Evolutionary conservation across 176 grass and related monocot species (phyloP).

Genomic region (Carex scoparia): DNA sequence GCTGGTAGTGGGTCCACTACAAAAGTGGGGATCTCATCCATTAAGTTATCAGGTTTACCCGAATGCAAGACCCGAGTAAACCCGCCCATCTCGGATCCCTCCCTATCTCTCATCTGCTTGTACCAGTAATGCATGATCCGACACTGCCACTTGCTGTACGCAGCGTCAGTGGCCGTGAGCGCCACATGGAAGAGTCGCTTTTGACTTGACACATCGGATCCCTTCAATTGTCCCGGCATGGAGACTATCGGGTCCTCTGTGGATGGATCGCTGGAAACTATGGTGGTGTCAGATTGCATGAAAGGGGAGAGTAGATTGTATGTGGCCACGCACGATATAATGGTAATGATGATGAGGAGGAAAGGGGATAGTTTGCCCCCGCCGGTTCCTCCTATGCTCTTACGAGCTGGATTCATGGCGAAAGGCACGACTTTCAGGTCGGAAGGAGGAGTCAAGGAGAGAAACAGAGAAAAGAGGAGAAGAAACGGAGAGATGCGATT

Average conservation of each 20-base stretch:
- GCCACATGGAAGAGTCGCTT: slow-evolving; percentile 77
- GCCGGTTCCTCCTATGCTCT: slow-evolving; percentile 44
- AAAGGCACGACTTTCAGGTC: not conserved
- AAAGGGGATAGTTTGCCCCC: slow-evolving; percentile 43
- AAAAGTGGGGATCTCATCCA: slow-evolving; percentile 89
- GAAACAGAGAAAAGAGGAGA: not conserved
- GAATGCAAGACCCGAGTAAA: slow-evolving; percentile 96
- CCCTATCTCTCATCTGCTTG: slow-evolving; percentile 51
- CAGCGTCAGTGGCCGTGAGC: slow-evolving; percentile 78
- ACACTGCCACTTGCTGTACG: slow-evolving; percentile 97
- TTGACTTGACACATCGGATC: slow-evolving; percentile 22
- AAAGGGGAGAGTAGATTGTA: slow-evolving; percentile 74
- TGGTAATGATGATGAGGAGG: slow-evolving; percentile 39
- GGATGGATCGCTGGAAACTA: slow-evolving; percentile 22
- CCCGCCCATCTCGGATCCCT: slow-evolving; percentile 84
- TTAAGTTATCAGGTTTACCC: slow-evolving; percentile 62
- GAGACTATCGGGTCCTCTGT: slow-evolving; percentile 10
- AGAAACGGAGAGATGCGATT: not conserved
- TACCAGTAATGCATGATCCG: slow-evolving; percentile 98
- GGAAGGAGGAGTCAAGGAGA: not conserved
- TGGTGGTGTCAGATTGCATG: slow-evolving; percentile 27
- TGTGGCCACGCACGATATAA: slow-evolving; percentile 61
- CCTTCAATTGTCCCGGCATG: slow-evolving; percentile 13
- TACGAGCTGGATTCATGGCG: slow-evolving; percentile 21
- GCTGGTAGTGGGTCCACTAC: slow-evolving; percentile 80